Evolutionary conservation across 2,329 filamentous ascomycete species (phyloP), one percentile per base, ranked within the genome.

Genomic region (Zymoseptoria tritici): DNA sequence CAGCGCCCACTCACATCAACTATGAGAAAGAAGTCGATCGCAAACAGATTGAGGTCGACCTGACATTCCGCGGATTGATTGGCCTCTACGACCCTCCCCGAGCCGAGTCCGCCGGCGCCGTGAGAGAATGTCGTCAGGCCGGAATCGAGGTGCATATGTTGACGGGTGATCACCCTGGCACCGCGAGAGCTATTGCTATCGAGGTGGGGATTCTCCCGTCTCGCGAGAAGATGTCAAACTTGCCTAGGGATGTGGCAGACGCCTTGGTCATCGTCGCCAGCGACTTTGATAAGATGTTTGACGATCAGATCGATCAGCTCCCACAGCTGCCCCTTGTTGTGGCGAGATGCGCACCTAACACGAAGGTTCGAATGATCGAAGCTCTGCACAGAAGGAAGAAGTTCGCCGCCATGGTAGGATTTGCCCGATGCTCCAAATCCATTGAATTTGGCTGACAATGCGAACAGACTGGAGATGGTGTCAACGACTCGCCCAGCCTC

Each of bases 341-440:
- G 61, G 90, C 91, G 36, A 86, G 91, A 46, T 95, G 90, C 71
- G 88, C 89, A 0, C 91, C 91, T 0, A 85, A 89, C 61, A 95
- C 91, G 42, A 96, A 96, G 76, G 90, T 91, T 4, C 86, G 90
- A 60, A 95, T 96, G 90, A 92, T 96, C 56, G 89, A 92, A 66
- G 90, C 91, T 5, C 82, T 96, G 16, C 89, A 92, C 65, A 84
- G 91, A 11, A 86, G 90, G 49, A 81, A 83, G 21, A 82, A 83
- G 21, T 93, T 89, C 73, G 90, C 87, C 73, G 90, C 90, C 60
- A 94, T 95, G 89, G 52, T 53, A 29, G 6, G 36, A n/a, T 2
- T 16, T 31, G 20, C 26, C n/a, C 22, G n/a, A 11, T 9, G 26
- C 20, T 31, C 22, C 3, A 1, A 13, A 2, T n/a, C 19, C 11